Evolutionary conservation across 768 basidiomycete species (phyloP), one percentile per base, ranked within the genome.

Genomic region (Grammothele lineata): DNA sequence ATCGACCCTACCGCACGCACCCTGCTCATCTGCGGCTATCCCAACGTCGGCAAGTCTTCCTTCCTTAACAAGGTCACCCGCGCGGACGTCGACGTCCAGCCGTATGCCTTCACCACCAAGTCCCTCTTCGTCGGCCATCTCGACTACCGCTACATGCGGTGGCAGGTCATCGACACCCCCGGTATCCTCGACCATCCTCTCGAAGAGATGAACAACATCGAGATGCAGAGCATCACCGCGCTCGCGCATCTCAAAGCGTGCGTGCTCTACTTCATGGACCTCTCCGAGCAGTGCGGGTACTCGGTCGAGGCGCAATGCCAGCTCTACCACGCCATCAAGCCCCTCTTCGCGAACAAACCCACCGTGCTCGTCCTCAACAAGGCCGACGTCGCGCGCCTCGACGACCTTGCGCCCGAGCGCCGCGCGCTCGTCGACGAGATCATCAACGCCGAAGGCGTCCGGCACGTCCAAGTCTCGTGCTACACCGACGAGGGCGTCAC

Each of bases 51-150:
- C 47, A 99, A 99, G 72, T 96, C 93, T 12, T 95, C 92, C 19
- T 99, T 99, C 69, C 93, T 99, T 60, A 99, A 99, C 83, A 98
- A 98, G 70, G 92, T 99, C 62, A 98, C 96, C 18, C 86, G 96
- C 41, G 96, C 95, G 42, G 96, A 99, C 63, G 96, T 99, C 59
- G 96, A 99, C 64, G 96, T 99, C 24, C 95, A 99, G 67, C 95
- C 95, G 30, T 99, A 98, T 63, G 96, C 96, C 1, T 99, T 99
- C 74, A 99, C 96, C 37, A 99, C 96, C 24, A 98, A 97, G 69
- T 93, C 91, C 0, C 86, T 99, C 43, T 98, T 98, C 63, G 90
- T 99, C 59, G 96, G 96, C 1, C 96, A 99, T 69, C 76, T 98
- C 64, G 96, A 99, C 68, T 97, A 99, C 76, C 95, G 93, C 63